These are phyloP conservation scores for Symbiodinium natans DNA, from an alignment of 73 alveolate species.

Conservation along the genomic window DNA sequence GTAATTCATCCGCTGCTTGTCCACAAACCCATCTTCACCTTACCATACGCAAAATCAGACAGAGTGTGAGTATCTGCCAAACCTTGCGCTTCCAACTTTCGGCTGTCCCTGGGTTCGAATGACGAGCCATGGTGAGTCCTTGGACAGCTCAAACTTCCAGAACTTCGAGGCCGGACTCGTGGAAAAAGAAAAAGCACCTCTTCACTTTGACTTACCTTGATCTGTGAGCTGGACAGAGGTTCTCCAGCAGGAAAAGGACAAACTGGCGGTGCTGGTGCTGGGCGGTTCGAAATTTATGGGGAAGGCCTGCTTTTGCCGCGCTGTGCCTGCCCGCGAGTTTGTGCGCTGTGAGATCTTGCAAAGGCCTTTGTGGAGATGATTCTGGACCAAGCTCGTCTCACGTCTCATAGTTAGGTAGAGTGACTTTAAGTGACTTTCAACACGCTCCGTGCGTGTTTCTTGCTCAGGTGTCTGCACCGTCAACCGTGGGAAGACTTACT, in stretches of 20 bases:
- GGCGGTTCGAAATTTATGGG: conserved; percentile 87
- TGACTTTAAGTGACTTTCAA: neutral
- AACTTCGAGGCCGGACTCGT: conserved; percentile 28
- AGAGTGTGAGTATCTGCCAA: too few relatives aligned
- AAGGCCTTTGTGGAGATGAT: conserved; percentile 47
- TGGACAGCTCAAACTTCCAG: neutral
- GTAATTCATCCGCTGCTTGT: too few relatives aligned
- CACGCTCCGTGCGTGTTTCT: neutral
- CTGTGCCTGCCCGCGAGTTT: neutral
- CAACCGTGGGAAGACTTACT: conserved; percentile 86
- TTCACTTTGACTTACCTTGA: too few relatives aligned
- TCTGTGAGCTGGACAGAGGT: neutral
- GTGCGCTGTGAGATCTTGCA: neutral
- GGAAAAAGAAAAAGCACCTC: neutral
- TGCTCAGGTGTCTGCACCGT: conserved; percentile 35
- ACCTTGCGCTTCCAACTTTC: too few relatives aligned
- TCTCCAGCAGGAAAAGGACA: neutral
- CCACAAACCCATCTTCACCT: too few relatives aligned
- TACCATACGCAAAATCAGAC: too few relatives aligned
- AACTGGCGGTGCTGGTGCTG: conserved; percentile 51
- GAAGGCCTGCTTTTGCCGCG: neutral
- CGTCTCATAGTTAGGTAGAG: neutral
- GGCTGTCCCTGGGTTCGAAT: too few relatives aligned
- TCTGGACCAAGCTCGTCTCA: conserved; percentile 32
- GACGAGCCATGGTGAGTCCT: neutral